phyloP scores from a whole-genome alignment of 768 basidiomycete species.

The Lactarius hengduanensis region DNA sequence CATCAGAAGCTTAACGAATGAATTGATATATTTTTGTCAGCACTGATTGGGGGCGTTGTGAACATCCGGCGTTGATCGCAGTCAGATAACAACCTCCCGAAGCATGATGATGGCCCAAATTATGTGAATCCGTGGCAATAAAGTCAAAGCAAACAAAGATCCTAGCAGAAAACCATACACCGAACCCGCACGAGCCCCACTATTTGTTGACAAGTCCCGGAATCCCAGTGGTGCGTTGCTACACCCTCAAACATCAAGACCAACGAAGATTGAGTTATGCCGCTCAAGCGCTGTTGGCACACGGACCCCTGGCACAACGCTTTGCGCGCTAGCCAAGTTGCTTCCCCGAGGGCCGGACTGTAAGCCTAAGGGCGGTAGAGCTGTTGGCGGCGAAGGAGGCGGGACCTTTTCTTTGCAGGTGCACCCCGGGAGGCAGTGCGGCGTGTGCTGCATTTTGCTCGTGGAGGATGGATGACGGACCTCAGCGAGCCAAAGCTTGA shows the following conservation, averaged over 20 bases:
- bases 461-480: not conserved
- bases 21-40: not conserved
- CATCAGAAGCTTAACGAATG: not conserved
- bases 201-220: not conserved
- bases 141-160: not conserved
- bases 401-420: constrained; percentile 25
- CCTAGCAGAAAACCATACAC: not conserved
- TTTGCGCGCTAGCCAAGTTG: not conserved
- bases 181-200: too few relatives aligned
- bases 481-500: constrained; percentile 12
- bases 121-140: not conserved
- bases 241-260: constrained; percentile 22
- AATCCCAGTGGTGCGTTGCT: not conserved
- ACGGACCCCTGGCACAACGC: constrained; percentile 26
- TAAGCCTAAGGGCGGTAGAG: constrained; percentile 23
- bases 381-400: constrained; percentile 23
- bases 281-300: constrained; percentile 28
- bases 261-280: constrained; percentile 28
- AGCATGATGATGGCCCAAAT: not conserved
- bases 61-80: not conserved
- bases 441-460: not conserved
- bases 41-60: not conserved
- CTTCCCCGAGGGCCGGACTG: not conserved
- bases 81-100: not conserved
- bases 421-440: constrained; percentile 27